Evolutionary conservation across 441 rosid species (phyloP).

Genomic region (Viola pubescens): DNA sequence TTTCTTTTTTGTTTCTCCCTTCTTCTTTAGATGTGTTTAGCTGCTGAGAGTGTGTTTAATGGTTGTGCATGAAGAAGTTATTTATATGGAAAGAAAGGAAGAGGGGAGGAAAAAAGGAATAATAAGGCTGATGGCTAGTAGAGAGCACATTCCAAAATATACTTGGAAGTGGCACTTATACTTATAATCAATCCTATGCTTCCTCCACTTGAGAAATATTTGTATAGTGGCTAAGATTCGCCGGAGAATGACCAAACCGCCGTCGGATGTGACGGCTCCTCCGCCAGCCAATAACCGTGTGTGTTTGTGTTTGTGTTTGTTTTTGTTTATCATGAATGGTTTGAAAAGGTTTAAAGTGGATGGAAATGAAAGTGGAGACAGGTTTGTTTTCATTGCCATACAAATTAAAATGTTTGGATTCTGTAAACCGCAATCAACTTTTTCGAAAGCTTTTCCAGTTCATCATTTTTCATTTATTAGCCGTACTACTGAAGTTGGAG

Average conservation of each 20-base stretch:
- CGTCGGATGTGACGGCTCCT: constrained; percentile 20
- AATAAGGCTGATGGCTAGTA: constrained; percentile 30
- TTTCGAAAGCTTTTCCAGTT: neutral
- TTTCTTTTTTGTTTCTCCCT: neutral
- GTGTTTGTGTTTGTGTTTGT: too few relatives aligned
- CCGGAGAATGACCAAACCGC: constrained; percentile 35
- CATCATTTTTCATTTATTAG: too few relatives aligned
- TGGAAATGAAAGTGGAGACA: constrained; percentile 4
- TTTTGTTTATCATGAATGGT: constrained; percentile 12
- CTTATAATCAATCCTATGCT: constrained; percentile 37
- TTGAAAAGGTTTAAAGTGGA: constrained; percentile 28
- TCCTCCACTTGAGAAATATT: constrained; percentile 49
- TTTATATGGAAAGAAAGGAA: constrained; percentile 30
- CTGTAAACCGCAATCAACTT: neutral
- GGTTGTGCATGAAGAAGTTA: constrained; percentile 27
- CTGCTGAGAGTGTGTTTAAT: constrained; percentile 29
- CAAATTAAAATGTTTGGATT: neutral
- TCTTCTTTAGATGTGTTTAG: constrained; percentile 10
- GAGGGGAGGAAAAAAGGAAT: constrained; percentile 23
- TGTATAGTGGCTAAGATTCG: constrained; percentile 31
- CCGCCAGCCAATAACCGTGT: constrained; percentile 10
- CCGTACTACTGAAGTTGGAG: too few relatives aligned
- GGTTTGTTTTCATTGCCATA: neutral
- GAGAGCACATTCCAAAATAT: constrained; percentile 88
- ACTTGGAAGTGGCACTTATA: constrained; percentile 21